phyloP scores from a whole-genome alignment of 2,329 filamentous ascomycete species.

The Aureobasidium sp. region DNA sequence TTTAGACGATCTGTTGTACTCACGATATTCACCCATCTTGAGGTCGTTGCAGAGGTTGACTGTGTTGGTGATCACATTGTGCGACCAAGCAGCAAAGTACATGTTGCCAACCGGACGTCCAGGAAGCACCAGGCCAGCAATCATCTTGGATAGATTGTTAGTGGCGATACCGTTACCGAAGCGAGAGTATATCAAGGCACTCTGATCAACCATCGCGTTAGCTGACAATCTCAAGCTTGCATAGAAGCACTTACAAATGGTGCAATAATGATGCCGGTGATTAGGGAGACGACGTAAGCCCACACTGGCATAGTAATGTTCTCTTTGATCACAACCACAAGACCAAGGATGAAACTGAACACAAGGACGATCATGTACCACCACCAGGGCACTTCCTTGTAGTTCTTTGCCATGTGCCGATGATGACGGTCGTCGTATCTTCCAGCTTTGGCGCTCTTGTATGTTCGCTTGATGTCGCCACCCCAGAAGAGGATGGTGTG shows the following conservation, averaged over 20 bases:
- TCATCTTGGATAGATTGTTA: conserved; percentile 53
- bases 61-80: conserved; percentile 47
- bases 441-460: conserved; percentile 40
- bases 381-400: conserved; percentile 42
- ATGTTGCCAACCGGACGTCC: conserved; percentile 49
- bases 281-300: conserved; percentile 27
- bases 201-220: conserved; percentile 22
- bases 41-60: conserved; percentile 48
- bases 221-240: background rate
- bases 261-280: conserved; percentile 33
- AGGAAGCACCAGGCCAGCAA: conserved; percentile 47
- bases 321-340: conserved; percentile 27
- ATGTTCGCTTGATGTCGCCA: conserved; percentile 43
- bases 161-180: conserved; percentile 53
- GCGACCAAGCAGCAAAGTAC: conserved; percentile 54
- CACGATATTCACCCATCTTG: conserved; percentile 54
- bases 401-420: conserved; percentile 45
- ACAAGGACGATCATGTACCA: conserved; percentile 29
- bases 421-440: conserved; percentile 47
- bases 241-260: conserved; percentile 33
- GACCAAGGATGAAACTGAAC: conserved; percentile 25
- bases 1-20: conserved; percentile 18
- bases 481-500: conserved; percentile 53
- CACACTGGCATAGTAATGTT: conserved; percentile 28
- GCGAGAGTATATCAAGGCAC: conserved; percentile 45